These are phyloP conservation scores for Cryphonectria naterciae DNA, from an alignment of 2,329 filamentous ascomycete species.

Conservation along the genomic window DNA sequence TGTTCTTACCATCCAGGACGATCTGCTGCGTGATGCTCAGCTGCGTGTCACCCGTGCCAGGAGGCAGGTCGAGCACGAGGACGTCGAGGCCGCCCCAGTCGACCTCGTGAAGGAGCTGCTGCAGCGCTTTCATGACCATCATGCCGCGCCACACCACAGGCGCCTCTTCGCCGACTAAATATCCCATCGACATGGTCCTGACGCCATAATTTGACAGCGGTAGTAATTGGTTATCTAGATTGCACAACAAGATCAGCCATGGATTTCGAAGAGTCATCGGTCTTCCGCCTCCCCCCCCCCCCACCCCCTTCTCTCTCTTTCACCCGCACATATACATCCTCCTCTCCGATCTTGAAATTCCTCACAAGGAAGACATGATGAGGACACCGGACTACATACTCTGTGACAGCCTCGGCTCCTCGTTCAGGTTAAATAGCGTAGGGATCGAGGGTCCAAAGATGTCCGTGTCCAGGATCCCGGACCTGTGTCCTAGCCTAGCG, in stretches of 20 bases:
- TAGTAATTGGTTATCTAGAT: constrained; percentile 74
- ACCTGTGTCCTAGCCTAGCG: constrained; percentile 77
- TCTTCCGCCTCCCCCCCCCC: background rate
- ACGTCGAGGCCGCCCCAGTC: constrained; percentile 91
- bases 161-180: constrained; percentile 77
- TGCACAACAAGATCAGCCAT: background rate
- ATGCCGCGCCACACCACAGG: constrained; percentile 94
- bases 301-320: too few species aligned
- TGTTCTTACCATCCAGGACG: constrained; percentile 73
- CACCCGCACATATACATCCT: background rate
- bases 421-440: constrained; percentile 80
- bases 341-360: too few species aligned
- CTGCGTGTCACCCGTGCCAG: constrained; percentile 94
- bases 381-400: constrained; percentile 53
- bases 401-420: constrained; percentile 74
- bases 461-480: constrained; percentile 91
- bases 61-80: constrained; percentile 87
- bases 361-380: background rate
- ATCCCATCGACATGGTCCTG: constrained; percentile 99
- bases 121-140: constrained; percentile 97
- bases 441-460: constrained; percentile 97
- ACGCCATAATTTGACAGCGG: constrained; percentile 93
- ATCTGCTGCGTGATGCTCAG: constrained; percentile 96
- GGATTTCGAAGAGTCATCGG: background rate
- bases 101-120: constrained; percentile 93